Evolutionary conservation across 164 flowering plant genomes (phyloP).

Genomic region (Nymphaea colorata): DNA sequence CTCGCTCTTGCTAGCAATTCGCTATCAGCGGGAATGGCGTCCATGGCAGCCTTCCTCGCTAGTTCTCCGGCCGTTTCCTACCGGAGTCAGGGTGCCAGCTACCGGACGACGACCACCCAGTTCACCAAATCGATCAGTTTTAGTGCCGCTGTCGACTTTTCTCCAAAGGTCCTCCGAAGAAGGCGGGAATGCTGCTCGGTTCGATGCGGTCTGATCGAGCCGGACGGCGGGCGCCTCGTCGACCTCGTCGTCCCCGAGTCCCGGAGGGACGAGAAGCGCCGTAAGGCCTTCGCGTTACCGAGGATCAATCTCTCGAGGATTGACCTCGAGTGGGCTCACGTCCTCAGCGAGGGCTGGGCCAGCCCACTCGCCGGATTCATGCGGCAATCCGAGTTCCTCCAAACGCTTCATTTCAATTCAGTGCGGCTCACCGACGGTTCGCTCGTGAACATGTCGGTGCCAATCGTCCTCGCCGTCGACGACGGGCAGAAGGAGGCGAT

Average conservation of each 20-base stretch:
- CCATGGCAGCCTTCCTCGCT: conserved; percentile 10
- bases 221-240: conserved; percentile 84
- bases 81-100: conserved; percentile 5
- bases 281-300: conserved; percentile 45
- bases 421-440: conserved; percentile 73
- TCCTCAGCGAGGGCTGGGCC: conserved; percentile 41
- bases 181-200: conserved; percentile 9
- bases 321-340: conserved; percentile 91
- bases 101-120: conserved; percentile 7
- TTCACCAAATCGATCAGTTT: conserved; percentile 2
- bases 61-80: conserved; percentile 8
- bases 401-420: conserved; percentile 95
- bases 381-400: conserved; percentile 98
- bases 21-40: conserved; percentile 13
- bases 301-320: conserved; percentile 48
- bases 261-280: conserved; percentile 24
- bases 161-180: not conserved
- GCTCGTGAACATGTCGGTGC: conserved; percentile 92
- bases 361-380: conserved; percentile 58
- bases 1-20: conserved; percentile 2
- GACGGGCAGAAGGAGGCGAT: conserved; percentile 53
- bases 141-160: conserved; percentile 4
- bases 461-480: conserved; percentile 82
- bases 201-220: conserved; percentile 56
- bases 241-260: conserved; percentile 52